Evolutionary conservation across 192 early-diverging fungal genomes (phyloP).

Genomic region (Phlyctochytrium arcticum): DNA sequence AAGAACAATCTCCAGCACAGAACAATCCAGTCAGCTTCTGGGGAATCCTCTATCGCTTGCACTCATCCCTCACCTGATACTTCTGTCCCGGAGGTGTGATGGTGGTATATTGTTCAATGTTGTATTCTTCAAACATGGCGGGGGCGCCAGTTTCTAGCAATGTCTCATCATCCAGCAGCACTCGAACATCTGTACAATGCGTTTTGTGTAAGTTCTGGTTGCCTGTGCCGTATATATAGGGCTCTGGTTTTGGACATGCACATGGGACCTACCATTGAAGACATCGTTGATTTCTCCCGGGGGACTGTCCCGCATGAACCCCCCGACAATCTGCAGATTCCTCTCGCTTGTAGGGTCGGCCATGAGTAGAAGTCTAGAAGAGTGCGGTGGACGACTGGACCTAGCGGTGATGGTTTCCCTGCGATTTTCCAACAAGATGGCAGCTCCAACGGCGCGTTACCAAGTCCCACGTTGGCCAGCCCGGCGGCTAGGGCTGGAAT

Average conservation of each 20-base stretch:
- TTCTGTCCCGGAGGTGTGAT: conserved; percentile 64
- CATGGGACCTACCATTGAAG: conserved; percentile 83
- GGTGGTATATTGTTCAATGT: conserved; percentile 75
- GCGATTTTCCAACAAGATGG: too few species aligned
- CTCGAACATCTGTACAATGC: conserved; percentile 83
- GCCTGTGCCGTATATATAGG: too few species aligned
- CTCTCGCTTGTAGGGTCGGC: conserved; percentile 7
- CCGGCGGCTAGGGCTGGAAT: too few species aligned
- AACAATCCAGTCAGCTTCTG: background rate
- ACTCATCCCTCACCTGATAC: conserved; percentile 39
- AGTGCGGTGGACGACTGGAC: too few species aligned
- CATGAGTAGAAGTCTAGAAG: too few species aligned
- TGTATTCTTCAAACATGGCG: conserved; percentile 72
- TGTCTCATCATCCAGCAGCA: conserved; percentile 75
- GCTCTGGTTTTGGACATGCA: too few species aligned
- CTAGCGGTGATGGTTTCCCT: too few species aligned
- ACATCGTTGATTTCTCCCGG: conserved; percentile 97
- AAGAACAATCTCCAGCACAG: conserved; percentile 58
- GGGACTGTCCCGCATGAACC: conserved; percentile 61
- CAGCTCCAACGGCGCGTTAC: too few species aligned
- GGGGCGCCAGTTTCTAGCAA: conserved; percentile 64
- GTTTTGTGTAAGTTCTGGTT: background rate
- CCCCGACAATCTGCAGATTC: conserved; percentile 11
- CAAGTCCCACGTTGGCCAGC: too few species aligned
- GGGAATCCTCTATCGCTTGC: background rate